Conservation (phyloP, 78 protist species). For the Dictyostelium citrinum region DNA sequence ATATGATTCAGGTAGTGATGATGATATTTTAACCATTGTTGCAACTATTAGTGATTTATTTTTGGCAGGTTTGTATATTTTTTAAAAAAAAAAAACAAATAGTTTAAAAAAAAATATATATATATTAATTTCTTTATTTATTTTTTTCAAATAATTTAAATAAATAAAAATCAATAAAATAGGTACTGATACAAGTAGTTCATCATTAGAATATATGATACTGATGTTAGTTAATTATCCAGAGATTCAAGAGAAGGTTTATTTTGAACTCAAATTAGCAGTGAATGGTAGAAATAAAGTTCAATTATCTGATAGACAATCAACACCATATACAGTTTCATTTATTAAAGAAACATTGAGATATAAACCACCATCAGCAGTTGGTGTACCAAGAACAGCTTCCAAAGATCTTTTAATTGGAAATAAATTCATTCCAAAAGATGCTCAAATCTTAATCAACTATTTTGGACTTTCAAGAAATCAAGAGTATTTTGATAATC, state of each 20-base stretch:
- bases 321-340: neutral
- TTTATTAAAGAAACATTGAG: conserved; percentile 29
- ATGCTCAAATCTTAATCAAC: neutral
- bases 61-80: neutral
- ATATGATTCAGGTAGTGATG: neutral
- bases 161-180: too few relatives aligned
- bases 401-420: neutral
- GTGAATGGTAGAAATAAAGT: neutral
- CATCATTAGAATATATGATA: neutral
- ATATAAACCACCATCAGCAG: neutral
- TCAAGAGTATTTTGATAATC: neutral
- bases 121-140: neutral
- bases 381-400: conserved; percentile 10
- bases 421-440: conserved; percentile 27
- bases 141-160: too few relatives aligned
- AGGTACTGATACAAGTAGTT: conserved; percentile 6
- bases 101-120: too few relatives aligned
- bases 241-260: conserved; percentile 3
- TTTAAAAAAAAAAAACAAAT: neutral
- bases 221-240: neutral
- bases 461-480: neutral
- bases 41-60: neutral
- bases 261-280: neutral
- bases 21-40: neutral
- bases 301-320: neutral